Percentiles rank a stretch among this genome's conserved stretches.
Evolutionary conservation across 345 rosid genomes (phyloP).

Genomic region (Sonneratia caseolaris): DNA sequence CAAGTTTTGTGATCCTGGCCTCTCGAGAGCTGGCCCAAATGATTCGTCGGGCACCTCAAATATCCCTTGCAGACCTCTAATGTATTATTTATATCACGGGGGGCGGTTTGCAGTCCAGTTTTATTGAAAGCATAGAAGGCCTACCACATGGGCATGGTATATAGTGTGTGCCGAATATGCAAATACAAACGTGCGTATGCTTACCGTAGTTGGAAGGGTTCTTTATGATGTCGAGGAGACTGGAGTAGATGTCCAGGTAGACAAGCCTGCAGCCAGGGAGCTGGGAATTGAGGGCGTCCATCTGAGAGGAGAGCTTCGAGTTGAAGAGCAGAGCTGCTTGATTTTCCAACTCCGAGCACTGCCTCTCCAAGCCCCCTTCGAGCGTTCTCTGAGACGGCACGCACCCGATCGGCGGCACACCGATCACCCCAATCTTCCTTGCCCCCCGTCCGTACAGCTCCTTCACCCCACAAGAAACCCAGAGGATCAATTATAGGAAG

Average conservation of each 20-base stretch:
- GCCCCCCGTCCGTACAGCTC: conserved; percentile 47
- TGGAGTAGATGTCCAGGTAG: conserved; percentile 31
- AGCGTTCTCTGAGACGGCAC: conserved; percentile 63
- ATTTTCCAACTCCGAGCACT: conserved; percentile 34
- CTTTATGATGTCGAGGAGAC: conserved; percentile 27
- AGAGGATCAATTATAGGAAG: too few species aligned
- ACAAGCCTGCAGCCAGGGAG: conserved; percentile 24
- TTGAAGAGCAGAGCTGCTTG: conserved; percentile 46
- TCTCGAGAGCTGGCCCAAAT: too few species aligned
- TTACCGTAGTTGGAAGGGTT: conserved; percentile 45
- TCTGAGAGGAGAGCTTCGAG: conserved; percentile 30
- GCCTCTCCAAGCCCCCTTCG: conserved; percentile 43
- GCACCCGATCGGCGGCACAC: conserved; percentile 67
- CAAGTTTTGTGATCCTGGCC: too few species aligned
- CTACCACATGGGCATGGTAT: not conserved
- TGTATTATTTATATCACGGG: too few species aligned
- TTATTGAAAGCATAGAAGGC: too few species aligned
- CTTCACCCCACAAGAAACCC: conserved; percentile 13
- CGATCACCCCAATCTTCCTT: conserved; percentile 36
- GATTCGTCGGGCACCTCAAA: too few species aligned
- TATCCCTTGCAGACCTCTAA: too few species aligned
- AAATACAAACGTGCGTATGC: not conserved
- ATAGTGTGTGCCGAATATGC: not conserved
- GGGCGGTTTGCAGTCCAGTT: too few species aligned
- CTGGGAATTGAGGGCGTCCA: conserved; percentile 20